These are phyloP conservation scores for Wickerhamomyces sp. DNA, from an alignment of 1,139 yeast species.

Conservation along the genomic window DNA sequence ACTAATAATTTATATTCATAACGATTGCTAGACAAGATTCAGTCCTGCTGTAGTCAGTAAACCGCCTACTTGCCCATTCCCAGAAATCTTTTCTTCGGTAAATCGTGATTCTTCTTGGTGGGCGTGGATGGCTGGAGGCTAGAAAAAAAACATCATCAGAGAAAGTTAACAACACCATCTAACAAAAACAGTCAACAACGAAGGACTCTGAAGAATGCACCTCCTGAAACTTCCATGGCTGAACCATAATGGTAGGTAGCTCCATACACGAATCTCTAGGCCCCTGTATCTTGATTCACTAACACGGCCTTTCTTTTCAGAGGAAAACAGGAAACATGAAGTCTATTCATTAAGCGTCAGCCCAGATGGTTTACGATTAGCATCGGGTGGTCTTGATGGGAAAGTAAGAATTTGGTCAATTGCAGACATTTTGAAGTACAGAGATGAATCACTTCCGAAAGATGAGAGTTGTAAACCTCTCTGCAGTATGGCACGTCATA, in stretches of 20 bases:
- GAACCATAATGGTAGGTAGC: slow-evolving; percentile 50
- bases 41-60: too few relatives aligned
- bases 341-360: slow-evolving; percentile 80
- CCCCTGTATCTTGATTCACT: neutral
- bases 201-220: slow-evolving; percentile 33
- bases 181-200: too few relatives aligned
- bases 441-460: slow-evolving; percentile 15
- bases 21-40: too few relatives aligned
- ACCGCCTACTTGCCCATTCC: too few relatives aligned
- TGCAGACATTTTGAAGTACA: slow-evolving; percentile 42
- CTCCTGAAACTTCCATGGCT: slow-evolving; percentile 84
- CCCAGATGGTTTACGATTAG: slow-evolving; percentile 77
- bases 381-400: slow-evolving; percentile 95
- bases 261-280: too few relatives aligned
- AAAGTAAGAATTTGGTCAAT: slow-evolving; percentile 89
- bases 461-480: slow-evolving; percentile 50
- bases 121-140: neutral
- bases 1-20: too few relatives aligned
- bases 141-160: neutral
- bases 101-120: too few relatives aligned
- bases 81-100: too few relatives aligned
- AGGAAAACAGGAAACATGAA: slow-evolving; percentile 76
- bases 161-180: neutral
- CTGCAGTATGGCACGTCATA: slow-evolving; percentile 79
- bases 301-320: slow-evolving; percentile 26